A percentile compares a stretch with the other conserved stretches of the same genome.
phyloP scores from a whole-genome alignment of 2,329 filamentous ascomycete genomes.

The Hymenoscyphus linearis region DNA sequence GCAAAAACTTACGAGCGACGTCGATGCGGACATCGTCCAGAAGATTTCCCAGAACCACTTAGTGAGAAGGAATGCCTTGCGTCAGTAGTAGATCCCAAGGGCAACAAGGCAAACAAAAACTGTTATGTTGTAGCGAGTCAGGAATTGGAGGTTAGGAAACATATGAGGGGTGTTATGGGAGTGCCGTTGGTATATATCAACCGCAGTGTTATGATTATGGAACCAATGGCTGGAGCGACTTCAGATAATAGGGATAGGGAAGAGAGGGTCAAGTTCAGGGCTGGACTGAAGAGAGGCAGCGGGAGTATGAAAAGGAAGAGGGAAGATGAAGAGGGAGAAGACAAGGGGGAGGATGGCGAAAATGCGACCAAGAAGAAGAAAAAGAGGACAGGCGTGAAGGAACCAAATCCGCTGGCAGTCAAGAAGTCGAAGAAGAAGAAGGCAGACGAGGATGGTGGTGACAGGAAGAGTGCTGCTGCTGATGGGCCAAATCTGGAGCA shows the following conservation, averaged over 20 bases:
- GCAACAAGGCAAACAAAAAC: slow-evolving; percentile 66
- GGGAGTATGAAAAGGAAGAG: slow-evolving; percentile 33
- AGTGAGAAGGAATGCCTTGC: slow-evolving; percentile 64
- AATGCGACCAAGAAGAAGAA: slow-evolving; percentile 44
- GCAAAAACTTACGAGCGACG: slow-evolving; percentile 73
- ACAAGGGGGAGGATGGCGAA: slow-evolving; percentile 12
- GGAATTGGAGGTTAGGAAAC: slow-evolving; percentile 56
- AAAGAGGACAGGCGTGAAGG: slow-evolving; percentile 59
- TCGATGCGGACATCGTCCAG: slow-evolving; percentile 71
- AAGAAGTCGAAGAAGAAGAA: slow-evolving; percentile 63
- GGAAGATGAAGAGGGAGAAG: slow-evolving; percentile 26
- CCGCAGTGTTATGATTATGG: slow-evolving; percentile 72
- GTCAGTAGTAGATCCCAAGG: slow-evolving; percentile 75
- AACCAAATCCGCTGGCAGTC: slow-evolving; percentile 64
- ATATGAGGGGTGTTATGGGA: slow-evolving; percentile 62
- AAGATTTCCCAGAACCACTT: slow-evolving; percentile 66
- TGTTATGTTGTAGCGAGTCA: slow-evolving; percentile 75
- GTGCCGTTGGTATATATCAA: slow-evolving; percentile 76
- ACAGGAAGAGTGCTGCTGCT: slow-evolving; percentile 27
- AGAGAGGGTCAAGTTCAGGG: slow-evolving; percentile 69
- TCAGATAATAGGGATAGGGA: slow-evolving; percentile 58
- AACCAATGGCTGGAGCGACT: slow-evolving; percentile 68
- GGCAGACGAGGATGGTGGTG: slow-evolving; percentile 22
- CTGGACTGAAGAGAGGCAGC: slow-evolving; percentile 54
- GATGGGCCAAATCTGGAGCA: slow-evolving; percentile 9